Percentiles rank a stretch among this genome's conserved stretches.
Conservation (phyloP, 2,329 filamentous ascomycete species). For the Aspergillus texensis region DNA sequence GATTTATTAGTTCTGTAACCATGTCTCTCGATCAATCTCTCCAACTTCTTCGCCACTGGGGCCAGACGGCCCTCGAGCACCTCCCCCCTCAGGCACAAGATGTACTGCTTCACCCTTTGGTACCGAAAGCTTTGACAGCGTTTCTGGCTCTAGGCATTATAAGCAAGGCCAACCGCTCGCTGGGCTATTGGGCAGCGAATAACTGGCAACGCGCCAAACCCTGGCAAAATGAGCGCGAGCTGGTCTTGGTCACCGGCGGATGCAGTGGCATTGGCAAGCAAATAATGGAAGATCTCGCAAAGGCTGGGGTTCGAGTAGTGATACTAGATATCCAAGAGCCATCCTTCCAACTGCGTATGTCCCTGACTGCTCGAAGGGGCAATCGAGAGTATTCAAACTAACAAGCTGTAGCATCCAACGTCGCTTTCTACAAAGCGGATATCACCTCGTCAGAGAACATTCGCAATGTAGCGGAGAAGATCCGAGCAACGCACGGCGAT, state of each 20-base stretch:
- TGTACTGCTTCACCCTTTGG: conserved; percentile 28
- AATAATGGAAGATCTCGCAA: conserved; percentile 35
- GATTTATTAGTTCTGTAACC: neutral
- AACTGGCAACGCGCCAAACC: conserved; percentile 31
- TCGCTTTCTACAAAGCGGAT: conserved; percentile 41
- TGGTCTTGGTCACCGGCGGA: conserved; percentile 42
- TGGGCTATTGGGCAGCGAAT: conserved; percentile 34
- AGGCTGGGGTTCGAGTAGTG: conserved; percentile 34
- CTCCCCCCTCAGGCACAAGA: conserved; percentile 33
- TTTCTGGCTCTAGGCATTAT: conserved; percentile 29
- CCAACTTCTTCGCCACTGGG: conserved; percentile 28
- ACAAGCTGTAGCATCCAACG: conserved; percentile 29
- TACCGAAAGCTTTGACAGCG: conserved; percentile 29
- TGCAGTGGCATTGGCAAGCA: conserved; percentile 44
- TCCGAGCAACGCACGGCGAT: conserved; percentile 45
- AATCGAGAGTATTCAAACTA: neutral
- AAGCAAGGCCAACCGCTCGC: conserved; percentile 30
- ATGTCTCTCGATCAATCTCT: conserved; percentile 25
- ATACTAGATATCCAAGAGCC: conserved; percentile 43
- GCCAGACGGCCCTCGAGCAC: conserved; percentile 25
- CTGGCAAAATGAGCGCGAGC: conserved; percentile 32
- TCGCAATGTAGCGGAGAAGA: conserved; percentile 37
- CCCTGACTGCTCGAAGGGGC: neutral
- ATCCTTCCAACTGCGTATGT: conserved; percentile 31
- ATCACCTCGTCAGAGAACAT: conserved; percentile 40